These are phyloP conservation scores for Kewa caespitosa DNA, from an alignment of 179 eudicot species.

Conservation along the genomic window DNA sequence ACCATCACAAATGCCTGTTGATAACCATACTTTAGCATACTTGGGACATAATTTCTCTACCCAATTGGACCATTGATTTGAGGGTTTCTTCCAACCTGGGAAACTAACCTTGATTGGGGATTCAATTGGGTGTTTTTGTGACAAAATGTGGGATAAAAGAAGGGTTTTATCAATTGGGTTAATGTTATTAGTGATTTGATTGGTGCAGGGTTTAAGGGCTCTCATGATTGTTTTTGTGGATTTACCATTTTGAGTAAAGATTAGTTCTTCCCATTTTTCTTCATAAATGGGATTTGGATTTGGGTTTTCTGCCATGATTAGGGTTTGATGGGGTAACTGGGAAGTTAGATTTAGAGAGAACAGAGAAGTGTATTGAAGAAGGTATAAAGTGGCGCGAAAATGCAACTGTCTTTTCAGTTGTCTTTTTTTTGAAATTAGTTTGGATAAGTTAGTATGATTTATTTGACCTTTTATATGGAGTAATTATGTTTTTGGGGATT, in stretches of 20 bases:
- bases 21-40: constrained; percentile 22
- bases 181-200: not conserved
- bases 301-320: not conserved
- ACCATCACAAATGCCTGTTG: constrained; percentile 29
- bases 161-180: constrained; percentile 14
- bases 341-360: not conserved
- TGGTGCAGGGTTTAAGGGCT: not conserved
- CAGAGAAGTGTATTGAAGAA: not conserved
- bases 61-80: constrained; percentile 19
- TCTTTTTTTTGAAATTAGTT: not conserved
- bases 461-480: not conserved
- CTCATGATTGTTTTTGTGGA: not conserved
- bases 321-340: not conserved
- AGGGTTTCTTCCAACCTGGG: constrained; percentile 27
- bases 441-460: too few species aligned
- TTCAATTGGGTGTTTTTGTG: not conserved
- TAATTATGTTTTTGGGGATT: not conserved
- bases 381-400: not conserved
- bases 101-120: constrained; percentile 25
- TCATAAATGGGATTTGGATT: not conserved
- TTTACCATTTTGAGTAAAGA: not conserved
- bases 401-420: not conserved
- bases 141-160: constrained; percentile 4
- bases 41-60: constrained; percentile 24
- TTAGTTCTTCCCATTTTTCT: too few species aligned